Conservation (phyloP, 345 rosid genomes). For the Camelina sativa region DNA sequence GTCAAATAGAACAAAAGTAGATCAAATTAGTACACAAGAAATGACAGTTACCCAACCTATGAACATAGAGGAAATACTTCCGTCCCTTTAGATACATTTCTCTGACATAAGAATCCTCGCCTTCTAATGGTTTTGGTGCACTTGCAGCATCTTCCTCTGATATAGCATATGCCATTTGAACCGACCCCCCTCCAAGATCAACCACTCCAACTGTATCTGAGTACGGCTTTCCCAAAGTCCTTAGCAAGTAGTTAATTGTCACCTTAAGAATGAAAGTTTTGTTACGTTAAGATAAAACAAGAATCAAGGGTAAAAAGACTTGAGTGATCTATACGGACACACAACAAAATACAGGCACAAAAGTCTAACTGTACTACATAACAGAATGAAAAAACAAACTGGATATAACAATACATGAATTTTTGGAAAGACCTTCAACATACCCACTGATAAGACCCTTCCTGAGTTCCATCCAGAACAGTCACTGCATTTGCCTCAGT, state of each 20-base stretch:
- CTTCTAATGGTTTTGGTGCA: conserved; percentile 66
- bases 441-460: conserved; percentile 99
- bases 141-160: conserved; percentile 76
- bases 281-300: not conserved
- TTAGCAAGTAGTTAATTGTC: conserved; percentile 86
- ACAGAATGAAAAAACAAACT: not conserved
- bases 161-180: conserved; percentile 98
- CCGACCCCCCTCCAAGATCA: conserved; percentile 99
- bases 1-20: not conserved
- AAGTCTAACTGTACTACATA: not conserved
- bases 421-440: conserved; percentile 17
- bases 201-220: conserved; percentile 92
- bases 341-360: not conserved
- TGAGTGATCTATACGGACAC: not conserved
- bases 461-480: conserved; percentile 95
- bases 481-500: conserved; percentile 66
- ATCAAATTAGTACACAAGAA: conserved; percentile 25
- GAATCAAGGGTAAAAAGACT: not conserved
- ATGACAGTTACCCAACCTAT: conserved; percentile 59
- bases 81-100: conserved; percentile 82
- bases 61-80: conserved; percentile 89
- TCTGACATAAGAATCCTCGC: conserved; percentile 82
- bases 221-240: conserved; percentile 74
- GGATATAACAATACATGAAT: not conserved
- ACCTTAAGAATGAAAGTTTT: conserved; percentile 56